These are phyloP conservation scores for Allium fistulosum DNA, from an alignment of 106 monocot species.

Conservation along the genomic window DNA sequence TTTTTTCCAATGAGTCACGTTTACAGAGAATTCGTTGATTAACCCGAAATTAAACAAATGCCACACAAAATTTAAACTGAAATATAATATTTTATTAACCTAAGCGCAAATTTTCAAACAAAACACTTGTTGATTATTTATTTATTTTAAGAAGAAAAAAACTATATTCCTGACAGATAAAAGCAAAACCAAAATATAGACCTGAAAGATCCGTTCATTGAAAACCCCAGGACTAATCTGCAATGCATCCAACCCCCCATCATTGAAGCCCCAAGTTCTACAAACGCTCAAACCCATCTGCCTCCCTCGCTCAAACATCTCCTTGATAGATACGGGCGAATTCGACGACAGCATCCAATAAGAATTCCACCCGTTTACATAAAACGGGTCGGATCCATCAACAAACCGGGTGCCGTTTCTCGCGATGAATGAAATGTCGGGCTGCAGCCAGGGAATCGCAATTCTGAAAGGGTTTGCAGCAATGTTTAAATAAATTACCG, in stretches of 20 bases:
- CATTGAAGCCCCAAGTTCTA: conserved; percentile 84
- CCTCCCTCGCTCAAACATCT: conserved; percentile 53
- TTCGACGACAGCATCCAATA: conserved; percentile 69
- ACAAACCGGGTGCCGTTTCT: conserved; percentile 56
- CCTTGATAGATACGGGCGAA: conserved; percentile 20
- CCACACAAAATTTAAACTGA: too few species aligned
- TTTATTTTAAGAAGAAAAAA: background rate
- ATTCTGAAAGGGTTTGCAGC: conserved; percentile 3
- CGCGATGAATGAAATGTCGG: conserved; percentile 44
- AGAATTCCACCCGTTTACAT: conserved; percentile 89
- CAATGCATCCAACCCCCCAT: conserved; percentile 60
- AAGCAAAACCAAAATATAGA: conserved; percentile 4
- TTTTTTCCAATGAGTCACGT: too few species aligned
- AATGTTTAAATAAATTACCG: conserved; percentile 43
- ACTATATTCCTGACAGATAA: background rate
- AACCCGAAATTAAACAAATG: too few species aligned
- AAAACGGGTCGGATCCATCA: conserved; percentile 15
- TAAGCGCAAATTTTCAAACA: too few species aligned
- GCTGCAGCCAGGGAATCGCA: conserved; percentile 61
- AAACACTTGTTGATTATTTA: too few species aligned
- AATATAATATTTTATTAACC: too few species aligned
- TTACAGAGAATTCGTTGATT: too few species aligned
- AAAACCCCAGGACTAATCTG: conserved; percentile 72
- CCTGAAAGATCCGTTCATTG: conserved; percentile 67
- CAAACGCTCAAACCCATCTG: conserved; percentile 70